Conservation (phyloP, 2,329 filamentous ascomycete species). For the Albifimbria verrucaria region DNA sequence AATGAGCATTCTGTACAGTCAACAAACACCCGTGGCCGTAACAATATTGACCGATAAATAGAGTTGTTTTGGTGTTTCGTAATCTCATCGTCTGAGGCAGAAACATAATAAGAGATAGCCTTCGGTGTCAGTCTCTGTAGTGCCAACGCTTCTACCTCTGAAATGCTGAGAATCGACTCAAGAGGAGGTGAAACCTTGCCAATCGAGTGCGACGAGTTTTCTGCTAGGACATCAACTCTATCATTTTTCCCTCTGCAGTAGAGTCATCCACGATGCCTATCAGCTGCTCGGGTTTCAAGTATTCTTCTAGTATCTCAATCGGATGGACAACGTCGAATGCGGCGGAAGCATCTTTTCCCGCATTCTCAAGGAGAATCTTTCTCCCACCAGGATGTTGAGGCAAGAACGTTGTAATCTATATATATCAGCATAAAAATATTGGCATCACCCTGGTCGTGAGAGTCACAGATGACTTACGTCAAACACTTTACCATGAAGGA, state of each 20-base stretch:
- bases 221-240: too few species aligned
- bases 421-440: too few species aligned
- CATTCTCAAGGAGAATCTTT: constrained; percentile 8
- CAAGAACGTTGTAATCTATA: constrained; percentile 7
- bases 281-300: constrained; percentile 4
- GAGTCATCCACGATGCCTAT: constrained; percentile 4
- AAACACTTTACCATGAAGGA: neutral
- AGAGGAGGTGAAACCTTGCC: too few species aligned
- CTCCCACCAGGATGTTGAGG: constrained; percentile 8
- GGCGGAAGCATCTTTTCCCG: constrained; percentile 10
- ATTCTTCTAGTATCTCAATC: constrained; percentile 7
- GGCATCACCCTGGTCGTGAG: neutral
- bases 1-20: constrained; percentile 72
- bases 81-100: constrained; percentile 71
- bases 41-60: constrained; percentile 71
- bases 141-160: constrained; percentile 6
- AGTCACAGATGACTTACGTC: neutral
- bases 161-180: constrained; percentile 8
- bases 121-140: constrained; percentile 6
- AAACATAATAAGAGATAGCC: constrained; percentile 69
- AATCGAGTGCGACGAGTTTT: too few species aligned
- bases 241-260: too few species aligned
- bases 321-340: constrained; percentile 10
- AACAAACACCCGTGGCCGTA: constrained; percentile 77
- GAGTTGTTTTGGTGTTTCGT: constrained; percentile 73